Conservation (phyloP, 2,329 filamentous ascomycete genomes). For the Pseudogymnoascus sp. region DNA sequence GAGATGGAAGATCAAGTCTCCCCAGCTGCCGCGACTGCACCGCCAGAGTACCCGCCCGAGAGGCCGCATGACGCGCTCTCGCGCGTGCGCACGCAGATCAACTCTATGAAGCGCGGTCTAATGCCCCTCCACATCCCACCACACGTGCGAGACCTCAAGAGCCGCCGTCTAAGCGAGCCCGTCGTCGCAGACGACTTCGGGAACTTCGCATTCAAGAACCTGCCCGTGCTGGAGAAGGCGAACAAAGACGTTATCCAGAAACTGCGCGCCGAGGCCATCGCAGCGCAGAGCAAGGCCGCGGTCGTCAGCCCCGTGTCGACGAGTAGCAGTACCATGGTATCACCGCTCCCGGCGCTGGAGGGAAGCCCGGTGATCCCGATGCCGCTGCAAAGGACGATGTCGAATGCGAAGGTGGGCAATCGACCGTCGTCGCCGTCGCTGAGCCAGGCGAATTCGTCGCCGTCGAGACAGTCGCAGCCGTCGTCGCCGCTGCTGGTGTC, state of each 20-base stretch:
- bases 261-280: constrained; percentile 81
- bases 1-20: constrained; percentile 86
- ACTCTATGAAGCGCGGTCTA: constrained; percentile 73
- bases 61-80: constrained; percentile 92
- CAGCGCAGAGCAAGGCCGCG: constrained; percentile 45
- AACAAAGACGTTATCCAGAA: constrained; percentile 99
- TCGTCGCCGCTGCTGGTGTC: constrained; percentile 93
- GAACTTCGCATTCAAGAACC: constrained; percentile 92
- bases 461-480: constrained; percentile 73
- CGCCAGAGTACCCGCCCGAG: constrained; percentile 67
- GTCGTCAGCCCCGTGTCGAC: constrained; percentile 17
- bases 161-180: constrained; percentile 81
- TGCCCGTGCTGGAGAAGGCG: constrained; percentile 91
- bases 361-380: constrained; percentile 76
- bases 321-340: constrained; percentile 30
- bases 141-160: constrained; percentile 86
- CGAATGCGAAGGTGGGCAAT: constrained; percentile 68
- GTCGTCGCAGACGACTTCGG: constrained; percentile 88
- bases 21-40: constrained; percentile 59
- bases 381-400: constrained; percentile 73
- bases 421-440: constrained; percentile 82
- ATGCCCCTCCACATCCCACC: constrained; percentile 96
- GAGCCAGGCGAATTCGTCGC: constrained; percentile 75
- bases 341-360: constrained; percentile 64
- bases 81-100: constrained; percentile 73